A percentile compares a stretch with the other conserved stretches of the same genome.
phyloP scores from a whole-genome alignment of 805 yeast species.

The Ogataea kodamae region DNA sequence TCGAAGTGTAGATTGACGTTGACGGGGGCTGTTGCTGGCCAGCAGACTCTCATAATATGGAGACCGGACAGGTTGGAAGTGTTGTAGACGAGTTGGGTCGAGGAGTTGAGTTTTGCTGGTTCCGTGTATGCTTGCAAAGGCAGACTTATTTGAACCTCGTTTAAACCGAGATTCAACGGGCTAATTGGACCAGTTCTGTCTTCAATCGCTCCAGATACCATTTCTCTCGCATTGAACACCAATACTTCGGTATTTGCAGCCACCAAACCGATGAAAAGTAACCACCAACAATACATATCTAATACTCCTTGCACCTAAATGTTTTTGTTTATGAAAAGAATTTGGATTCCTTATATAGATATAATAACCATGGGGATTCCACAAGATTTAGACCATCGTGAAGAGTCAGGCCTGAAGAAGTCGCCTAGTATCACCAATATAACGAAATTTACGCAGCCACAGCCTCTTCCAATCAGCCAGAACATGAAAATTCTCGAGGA shows the following conservation, averaged over 20 bases:
- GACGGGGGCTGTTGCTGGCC: slow-evolving; percentile 30
- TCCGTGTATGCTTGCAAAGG: too few species aligned
- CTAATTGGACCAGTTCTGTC: too few species aligned
- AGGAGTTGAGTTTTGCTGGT: background rate
- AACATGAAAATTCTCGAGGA: slow-evolving; percentile 23
- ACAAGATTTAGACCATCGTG: slow-evolving; percentile 4
- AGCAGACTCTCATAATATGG: slow-evolving; percentile 17
- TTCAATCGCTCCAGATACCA: too few species aligned
- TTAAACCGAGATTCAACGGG: too few species aligned
- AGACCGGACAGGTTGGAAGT: too few species aligned
- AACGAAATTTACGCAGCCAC: slow-evolving; percentile 20
- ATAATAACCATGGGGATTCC: slow-evolving; percentile 9
- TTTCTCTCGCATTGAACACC: too few species aligned
- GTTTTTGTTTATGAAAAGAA: slow-evolving; percentile 13
- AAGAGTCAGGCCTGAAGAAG: slow-evolving; percentile 14
- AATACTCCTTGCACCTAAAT: slow-evolving; percentile 11
- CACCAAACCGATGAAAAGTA: background rate
- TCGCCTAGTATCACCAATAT: slow-evolving; percentile 23
- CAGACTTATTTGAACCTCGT: too few species aligned
- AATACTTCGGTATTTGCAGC: slow-evolving; percentile 24
- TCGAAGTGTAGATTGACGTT: slow-evolving; percentile 13
- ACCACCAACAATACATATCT: slow-evolving; percentile 2
- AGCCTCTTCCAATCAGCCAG: slow-evolving; percentile 22
- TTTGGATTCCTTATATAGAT: slow-evolving; percentile 10
- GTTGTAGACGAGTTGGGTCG: background rate